Evolutionary conservation across 352 stramenopile genomes (phyloP), one percentile per base, ranked within the genome.

Genomic region (Phytophthora pseudosyringae): DNA sequence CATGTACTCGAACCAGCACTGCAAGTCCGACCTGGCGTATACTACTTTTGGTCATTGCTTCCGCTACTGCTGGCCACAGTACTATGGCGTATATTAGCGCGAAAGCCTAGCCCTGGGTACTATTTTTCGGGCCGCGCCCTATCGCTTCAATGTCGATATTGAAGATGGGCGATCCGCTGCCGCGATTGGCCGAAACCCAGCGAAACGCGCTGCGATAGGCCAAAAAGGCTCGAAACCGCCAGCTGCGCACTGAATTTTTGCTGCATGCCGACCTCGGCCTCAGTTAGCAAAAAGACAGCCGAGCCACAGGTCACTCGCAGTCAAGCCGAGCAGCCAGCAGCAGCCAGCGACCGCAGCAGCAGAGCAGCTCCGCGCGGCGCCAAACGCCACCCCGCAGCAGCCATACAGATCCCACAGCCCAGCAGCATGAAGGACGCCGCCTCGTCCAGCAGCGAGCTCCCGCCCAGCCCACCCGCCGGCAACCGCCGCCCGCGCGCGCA

Each of bases 251-350:
- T 75, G 68, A 71, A 75, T 75, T 71, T 73, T 71, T 70, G 31
- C 46, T 38, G 56, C 33, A 61, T 31, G 51, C 39, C 25, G 12
- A 25, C 41, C n/a, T 59, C 53, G 48, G 28, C 64, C 59, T 84
- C 81, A 91, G 60, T 91, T 74, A 74, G 71, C 71, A 91, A 91
- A 86, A 88, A 80, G 69, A 73, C 76, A 67, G 69, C 59, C 33
- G 44, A 48, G 44, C 28, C 75, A 29, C 54, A 64, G 41, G 66
- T 71, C 60, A 59, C 38, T 70, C 67, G 43, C 57, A 26, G 7
- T 67, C 49, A 49, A 25, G 43, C 40, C 36, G 44, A 13, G 31
- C 36, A 49, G 44, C 18, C 15, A 31, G 8, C 12, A 52, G 16
- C 45, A 36, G 38, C 29, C 53, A 52, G 16, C 45, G 29, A 43